Evolutionary conservation across 164 flowering plant species (phyloP).

Genomic region (Saururus chinensis): DNA sequence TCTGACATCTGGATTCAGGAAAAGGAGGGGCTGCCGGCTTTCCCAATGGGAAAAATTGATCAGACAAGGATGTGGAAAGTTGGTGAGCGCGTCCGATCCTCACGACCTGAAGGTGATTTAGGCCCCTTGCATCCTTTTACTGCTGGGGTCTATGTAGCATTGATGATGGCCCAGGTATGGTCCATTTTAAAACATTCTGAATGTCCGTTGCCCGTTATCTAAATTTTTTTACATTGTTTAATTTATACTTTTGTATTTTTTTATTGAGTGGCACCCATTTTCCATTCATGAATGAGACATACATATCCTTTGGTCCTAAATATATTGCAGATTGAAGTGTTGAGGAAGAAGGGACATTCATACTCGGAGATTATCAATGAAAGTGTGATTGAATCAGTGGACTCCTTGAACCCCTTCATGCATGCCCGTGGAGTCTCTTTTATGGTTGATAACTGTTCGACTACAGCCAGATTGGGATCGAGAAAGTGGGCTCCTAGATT

Average conservation of each 20-base stretch:
- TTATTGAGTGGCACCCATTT: neutral
- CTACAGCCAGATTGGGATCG: constrained; percentile 89
- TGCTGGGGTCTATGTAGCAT: constrained; percentile 86
- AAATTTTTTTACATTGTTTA: no score
- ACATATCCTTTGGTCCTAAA: no score
- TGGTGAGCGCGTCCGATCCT: constrained; percentile 67
- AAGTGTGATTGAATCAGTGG: constrained; percentile 91
- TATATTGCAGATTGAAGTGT: constrained; percentile 65
- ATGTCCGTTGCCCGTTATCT: no score
- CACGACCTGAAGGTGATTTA: constrained; percentile 71
- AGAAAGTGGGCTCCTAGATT: constrained; percentile 99
- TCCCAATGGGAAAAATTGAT: constrained; percentile 97
- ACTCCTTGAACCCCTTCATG: constrained; percentile 97
- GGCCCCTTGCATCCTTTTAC: constrained; percentile 87
- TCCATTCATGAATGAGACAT: neutral
- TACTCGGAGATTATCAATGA: constrained; percentile 97
- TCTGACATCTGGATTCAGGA: constrained; percentile 36
- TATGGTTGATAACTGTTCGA: constrained; percentile 98
- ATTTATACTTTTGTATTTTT: no score
- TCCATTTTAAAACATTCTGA: no score
- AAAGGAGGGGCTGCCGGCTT: constrained; percentile 89
- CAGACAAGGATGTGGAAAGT: constrained; percentile 99
- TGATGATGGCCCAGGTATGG: constrained; percentile 97
- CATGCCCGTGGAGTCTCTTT: constrained; percentile 96
- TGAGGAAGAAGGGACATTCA: constrained; percentile 96